Percentiles rank a stretch among this genome's conserved stretches.
These are phyloP conservation scores for Daldinia vernicosa DNA, from an alignment of 495 filamentous ascomycete genomes.

Conservation along the genomic window DNA sequence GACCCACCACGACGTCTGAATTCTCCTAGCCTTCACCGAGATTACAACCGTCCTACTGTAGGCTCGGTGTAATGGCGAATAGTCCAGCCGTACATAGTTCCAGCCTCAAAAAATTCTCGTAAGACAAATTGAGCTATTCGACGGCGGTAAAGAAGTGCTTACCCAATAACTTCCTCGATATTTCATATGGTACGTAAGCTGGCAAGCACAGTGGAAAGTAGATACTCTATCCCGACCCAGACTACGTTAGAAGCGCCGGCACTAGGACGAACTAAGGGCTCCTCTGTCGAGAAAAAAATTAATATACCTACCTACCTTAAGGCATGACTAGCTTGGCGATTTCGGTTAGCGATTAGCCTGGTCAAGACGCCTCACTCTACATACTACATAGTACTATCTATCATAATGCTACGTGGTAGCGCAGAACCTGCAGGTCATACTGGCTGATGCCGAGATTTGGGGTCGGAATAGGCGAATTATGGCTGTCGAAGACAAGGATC, in stretches of 20 bases:
- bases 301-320: not conserved
- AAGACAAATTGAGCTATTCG: conserved; percentile 3
- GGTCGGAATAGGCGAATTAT: conserved; percentile 31
- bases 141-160: not conserved
- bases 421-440: conserved; percentile 37
- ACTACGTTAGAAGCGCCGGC: conserved; percentile 22
- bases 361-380: conserved; percentile 31
- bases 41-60: conserved; percentile 24
- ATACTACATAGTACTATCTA: conserved; percentile 22
- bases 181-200: conserved; percentile 19
- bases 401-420: conserved; percentile 31
- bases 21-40: conserved; percentile 33
- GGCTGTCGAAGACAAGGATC: conserved; percentile 25
- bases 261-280: conserved; percentile 32
- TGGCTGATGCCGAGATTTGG: conserved; percentile 36
- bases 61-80: conserved; percentile 36
- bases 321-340: conserved; percentile 30
- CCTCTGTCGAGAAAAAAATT: not conserved
- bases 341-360: conserved; percentile 35
- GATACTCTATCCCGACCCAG: conserved; percentile 6
- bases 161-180: conserved; percentile 17
- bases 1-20: conserved; percentile 29
- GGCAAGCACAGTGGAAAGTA: conserved; percentile 8
- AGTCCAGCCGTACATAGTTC: conserved; percentile 25
- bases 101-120: conserved; percentile 10